Evolutionary conservation across 148 eudicot species (phyloP).

Genomic region (Heliamphora exappendiculata): DNA sequence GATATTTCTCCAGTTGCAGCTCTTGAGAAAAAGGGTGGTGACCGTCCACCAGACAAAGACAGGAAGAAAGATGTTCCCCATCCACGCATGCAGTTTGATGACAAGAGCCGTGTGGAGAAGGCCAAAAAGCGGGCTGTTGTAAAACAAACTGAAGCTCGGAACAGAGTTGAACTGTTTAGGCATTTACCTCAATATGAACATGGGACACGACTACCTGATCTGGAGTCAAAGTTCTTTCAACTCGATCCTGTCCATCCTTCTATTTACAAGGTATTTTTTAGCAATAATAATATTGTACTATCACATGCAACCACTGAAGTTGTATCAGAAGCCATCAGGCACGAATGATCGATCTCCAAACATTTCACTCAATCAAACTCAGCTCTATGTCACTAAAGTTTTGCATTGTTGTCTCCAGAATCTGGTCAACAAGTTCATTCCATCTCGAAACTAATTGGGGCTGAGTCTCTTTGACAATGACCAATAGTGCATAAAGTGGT

Average conservation of each 20-base stretch:
- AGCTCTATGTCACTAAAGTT: neutral
- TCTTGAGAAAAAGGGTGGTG: constrained; percentile 73
- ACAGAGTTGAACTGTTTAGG: constrained; percentile 82
- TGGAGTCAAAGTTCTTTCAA: constrained; percentile 79
- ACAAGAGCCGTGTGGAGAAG: constrained; percentile 79
- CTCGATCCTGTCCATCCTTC: constrained; percentile 92
- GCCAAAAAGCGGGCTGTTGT: constrained; percentile 91
- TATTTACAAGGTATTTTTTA: constrained; percentile 61
- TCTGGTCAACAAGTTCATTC: neutral
- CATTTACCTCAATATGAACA: constrained; percentile 97
- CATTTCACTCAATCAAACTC: neutral
- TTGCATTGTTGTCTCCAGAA: neutral
- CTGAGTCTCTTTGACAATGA: neutral
- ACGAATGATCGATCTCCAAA: neutral
- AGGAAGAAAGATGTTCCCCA: constrained; percentile 97
- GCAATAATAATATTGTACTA: neutral
- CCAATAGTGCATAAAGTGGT: neutral
- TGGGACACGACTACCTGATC: constrained; percentile 79
- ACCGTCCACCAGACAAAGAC: constrained; percentile 74
- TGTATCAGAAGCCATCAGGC: neutral
- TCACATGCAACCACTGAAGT: neutral
- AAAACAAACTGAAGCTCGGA: constrained; percentile 82
- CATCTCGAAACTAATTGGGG: neutral
- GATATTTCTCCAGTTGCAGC: constrained; percentile 60
- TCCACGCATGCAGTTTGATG: constrained; percentile 98